Conservation (phyloP, 345 rosid species). For the Syzygium aqueum region DNA sequence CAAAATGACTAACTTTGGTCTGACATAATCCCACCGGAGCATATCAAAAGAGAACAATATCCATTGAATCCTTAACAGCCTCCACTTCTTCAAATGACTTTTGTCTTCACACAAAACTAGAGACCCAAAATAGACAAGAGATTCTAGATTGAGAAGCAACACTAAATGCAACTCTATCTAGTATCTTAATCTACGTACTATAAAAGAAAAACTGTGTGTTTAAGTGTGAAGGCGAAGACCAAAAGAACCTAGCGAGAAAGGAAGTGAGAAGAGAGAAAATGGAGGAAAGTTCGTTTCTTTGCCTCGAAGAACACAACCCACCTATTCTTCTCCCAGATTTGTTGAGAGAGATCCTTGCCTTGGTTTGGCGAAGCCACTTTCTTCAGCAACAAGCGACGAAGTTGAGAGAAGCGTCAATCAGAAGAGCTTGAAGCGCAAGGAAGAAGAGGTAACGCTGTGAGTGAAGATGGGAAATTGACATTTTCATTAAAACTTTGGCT, state of each 20-base stretch:
- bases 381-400: not conserved
- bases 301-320: not conserved
- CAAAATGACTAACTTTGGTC: not conserved
- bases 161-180: not conserved
- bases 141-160: not conserved
- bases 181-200: not conserved
- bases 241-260: not conserved
- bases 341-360: not conserved
- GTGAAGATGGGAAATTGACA: not conserved
- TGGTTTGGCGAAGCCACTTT: not conserved
- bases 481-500: not conserved
- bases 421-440: not conserved
- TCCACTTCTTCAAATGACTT: not conserved
- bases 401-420: not conserved
- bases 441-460: not conserved
- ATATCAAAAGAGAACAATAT: not conserved
- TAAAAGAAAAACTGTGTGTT: not conserved
- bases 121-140: not conserved
- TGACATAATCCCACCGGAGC: not conserved
- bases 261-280: not conserved
- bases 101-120: not conserved
- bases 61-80: not conserved
- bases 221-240: not conserved
- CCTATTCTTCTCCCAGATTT: not conserved
- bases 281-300: not conserved